Evolutionary conservation across 371 early-diverging fungal genomes (phyloP).

Genomic region (Entomophthora muscae): DNA sequence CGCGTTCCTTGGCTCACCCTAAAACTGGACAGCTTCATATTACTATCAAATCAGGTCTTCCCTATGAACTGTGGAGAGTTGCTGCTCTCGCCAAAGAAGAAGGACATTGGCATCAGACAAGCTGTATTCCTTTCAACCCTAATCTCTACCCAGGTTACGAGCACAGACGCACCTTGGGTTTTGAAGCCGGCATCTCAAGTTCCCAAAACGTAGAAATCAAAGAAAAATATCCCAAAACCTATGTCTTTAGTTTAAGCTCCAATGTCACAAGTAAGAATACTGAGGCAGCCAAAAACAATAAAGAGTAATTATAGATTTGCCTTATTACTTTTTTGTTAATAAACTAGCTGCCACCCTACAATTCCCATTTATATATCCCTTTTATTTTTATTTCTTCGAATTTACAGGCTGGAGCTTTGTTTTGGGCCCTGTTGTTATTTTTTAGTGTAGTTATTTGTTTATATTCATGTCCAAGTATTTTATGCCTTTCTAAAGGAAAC

Average conservation of each 20-base stretch:
- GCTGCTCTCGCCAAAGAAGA: slow-evolving; percentile 48
- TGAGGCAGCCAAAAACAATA: too few relatives aligned
- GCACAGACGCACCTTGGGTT: slow-evolving; percentile 88
- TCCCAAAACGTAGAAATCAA: slow-evolving; percentile 64
- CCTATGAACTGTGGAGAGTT: slow-evolving; percentile 80
- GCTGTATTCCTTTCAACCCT: slow-evolving; percentile 41
- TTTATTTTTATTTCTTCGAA: too few relatives aligned
- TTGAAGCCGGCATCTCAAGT: slow-evolving; percentile 55
- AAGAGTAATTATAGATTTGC: too few relatives aligned
- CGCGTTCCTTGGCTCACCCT: background rate
- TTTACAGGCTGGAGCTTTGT: too few relatives aligned
- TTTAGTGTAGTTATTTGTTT: too few relatives aligned
- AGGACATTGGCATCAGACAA: slow-evolving; percentile 29
- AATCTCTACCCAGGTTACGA: slow-evolving; percentile 68
- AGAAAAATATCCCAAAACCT: slow-evolving; percentile 41
- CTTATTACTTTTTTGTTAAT: too few relatives aligned
- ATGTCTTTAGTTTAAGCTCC: slow-evolving; percentile 37
- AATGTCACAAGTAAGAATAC: slow-evolving; percentile 27
- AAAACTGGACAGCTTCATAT: slow-evolving; percentile 54
- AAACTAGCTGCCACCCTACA: too few relatives aligned
- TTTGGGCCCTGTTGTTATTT: too few relatives aligned
- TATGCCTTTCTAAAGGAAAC: too few relatives aligned
- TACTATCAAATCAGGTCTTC: slow-evolving; percentile 65
- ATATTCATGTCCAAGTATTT: too few relatives aligned
- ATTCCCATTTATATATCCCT: too few relatives aligned